A percentile compares a stretch with the other conserved stretches of the same genome.
Conservation (phyloP, 306 rosid genomes). For the Argentina anserina region DNA sequence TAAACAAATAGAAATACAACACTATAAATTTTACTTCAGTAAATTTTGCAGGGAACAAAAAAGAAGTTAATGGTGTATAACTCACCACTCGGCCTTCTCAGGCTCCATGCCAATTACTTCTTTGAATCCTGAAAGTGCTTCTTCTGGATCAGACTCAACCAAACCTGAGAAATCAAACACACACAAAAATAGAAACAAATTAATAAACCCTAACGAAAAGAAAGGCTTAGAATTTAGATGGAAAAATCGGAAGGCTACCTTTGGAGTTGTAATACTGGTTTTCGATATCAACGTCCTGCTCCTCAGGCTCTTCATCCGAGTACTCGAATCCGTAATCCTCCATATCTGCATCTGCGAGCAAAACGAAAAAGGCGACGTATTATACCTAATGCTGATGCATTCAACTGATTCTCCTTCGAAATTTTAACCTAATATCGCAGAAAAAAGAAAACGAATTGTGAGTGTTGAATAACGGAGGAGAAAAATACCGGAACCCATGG, state of each 20-base stretch:
- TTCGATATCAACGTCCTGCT: conserved; percentile 98
- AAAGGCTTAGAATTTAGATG: not conserved
- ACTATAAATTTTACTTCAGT: not conserved
- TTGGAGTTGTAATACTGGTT: conserved; percentile 96
- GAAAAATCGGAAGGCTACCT: conserved; percentile 31
- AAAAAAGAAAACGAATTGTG: no score
- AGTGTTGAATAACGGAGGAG: no score
- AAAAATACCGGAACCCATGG: not conserved
- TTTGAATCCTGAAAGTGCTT: conserved; percentile 81
- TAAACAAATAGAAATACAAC: not conserved
- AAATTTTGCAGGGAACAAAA: not conserved
- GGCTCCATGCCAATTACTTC: conserved; percentile 90
- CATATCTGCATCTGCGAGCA: conserved; percentile 87
- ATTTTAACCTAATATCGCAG: no score
- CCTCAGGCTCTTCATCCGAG: conserved; percentile 99
- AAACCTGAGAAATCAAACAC: conserved; percentile 40
- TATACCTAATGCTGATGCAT: not conserved
- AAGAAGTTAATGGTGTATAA: not conserved
- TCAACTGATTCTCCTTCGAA: not conserved
- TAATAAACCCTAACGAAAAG: not conserved
- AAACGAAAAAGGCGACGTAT: not conserved
- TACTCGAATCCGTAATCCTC: conserved; percentile 97
- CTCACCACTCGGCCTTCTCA: conserved; percentile 93
- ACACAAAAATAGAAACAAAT: not conserved
- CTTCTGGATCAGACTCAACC: conserved; percentile 92